These are phyloP conservation scores for Tolypocladium album DNA, from an alignment of 2,329 filamentous ascomycete genomes.

Conservation along the genomic window DNA sequence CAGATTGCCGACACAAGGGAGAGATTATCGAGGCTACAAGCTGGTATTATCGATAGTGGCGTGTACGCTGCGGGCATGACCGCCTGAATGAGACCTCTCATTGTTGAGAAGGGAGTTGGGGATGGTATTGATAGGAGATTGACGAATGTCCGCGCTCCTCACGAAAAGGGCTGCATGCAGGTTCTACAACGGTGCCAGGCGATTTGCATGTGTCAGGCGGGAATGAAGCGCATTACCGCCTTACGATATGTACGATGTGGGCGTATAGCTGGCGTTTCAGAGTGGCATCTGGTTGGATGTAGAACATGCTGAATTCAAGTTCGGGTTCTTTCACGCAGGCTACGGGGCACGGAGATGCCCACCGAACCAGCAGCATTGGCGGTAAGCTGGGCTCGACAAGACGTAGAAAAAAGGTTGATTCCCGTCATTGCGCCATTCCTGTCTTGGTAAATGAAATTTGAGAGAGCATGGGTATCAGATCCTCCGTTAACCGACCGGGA, in stretches of 20 bases:
- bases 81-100: constrained; percentile 9
- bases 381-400: neutral
- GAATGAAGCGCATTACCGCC: neutral
- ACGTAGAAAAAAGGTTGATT: neutral
- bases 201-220: neutral
- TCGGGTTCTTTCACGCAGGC: neutral
- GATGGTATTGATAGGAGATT: neutral
- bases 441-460: neutral
- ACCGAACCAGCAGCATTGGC: neutral
- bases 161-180: neutral
- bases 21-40: constrained; percentile 28
- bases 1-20: constrained; percentile 32
- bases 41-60: constrained; percentile 27
- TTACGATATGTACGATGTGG: constrained; percentile 1
- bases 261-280: neutral
- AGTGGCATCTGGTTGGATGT: neutral
- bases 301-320: neutral
- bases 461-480: neutral
- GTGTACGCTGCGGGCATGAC: constrained; percentile 21
- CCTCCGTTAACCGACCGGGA: neutral
- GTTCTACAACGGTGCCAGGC: neutral
- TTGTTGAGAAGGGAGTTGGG: neutral
- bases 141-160: neutral
- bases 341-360: neutral
- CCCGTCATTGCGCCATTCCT: neutral